Evolutionary conservation across 1,284 basidiomycete species (phyloP), one percentile per base, ranked within the genome.

Genomic region (Erythrobasidium hasegawianum): DNA sequence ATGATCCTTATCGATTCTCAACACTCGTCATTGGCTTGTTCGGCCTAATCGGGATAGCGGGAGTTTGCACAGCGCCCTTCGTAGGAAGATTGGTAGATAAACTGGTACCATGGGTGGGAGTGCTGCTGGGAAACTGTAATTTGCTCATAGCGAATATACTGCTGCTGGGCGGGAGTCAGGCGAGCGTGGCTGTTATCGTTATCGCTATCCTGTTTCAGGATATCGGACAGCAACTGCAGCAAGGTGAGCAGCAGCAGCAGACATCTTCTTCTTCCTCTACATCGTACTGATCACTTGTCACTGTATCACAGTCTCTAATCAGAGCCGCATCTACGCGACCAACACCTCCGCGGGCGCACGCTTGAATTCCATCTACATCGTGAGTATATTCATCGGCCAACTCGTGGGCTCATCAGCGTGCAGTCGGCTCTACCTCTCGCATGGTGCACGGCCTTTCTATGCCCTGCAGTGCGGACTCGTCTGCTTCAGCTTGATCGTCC

Each of bases 11-110:
- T 71, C 72, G 84, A 53, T 78, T 75, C 72, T 71, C 69, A 47
- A 84, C 86, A 2, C 77, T 88, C 38, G 79, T 81, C 18, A 87
- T 87, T 61, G 87, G 87, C 1, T 79, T 88, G 8, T 87, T 88
- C 74, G 87, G 86, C 4, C 76, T 88, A 2, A 78, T 87, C 14
- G 87, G 87, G 4, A 83, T 87, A 75, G 77, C 84, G 8, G 86
- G 86, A n/a, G 86, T 87, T 4, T 76, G 83, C 4, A 76, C 82
- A 49, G 83, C 83, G 0, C 87, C 87, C 0, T 70, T 86, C 11
- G 80, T 83, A 20, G 87, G 87, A 0, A 80, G 80, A 33, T 69
- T 83, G 9, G 81, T 88, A 52, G 86, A 89, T 74, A 77, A 74
- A 2, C 79, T 88, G 20, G 79, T 85, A 0, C 85, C 85, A 0